These are phyloP conservation scores for Casaregolazyma suthepensis DNA, from an alignment of 1,139 yeast genomes.

Conservation along the genomic window DNA sequence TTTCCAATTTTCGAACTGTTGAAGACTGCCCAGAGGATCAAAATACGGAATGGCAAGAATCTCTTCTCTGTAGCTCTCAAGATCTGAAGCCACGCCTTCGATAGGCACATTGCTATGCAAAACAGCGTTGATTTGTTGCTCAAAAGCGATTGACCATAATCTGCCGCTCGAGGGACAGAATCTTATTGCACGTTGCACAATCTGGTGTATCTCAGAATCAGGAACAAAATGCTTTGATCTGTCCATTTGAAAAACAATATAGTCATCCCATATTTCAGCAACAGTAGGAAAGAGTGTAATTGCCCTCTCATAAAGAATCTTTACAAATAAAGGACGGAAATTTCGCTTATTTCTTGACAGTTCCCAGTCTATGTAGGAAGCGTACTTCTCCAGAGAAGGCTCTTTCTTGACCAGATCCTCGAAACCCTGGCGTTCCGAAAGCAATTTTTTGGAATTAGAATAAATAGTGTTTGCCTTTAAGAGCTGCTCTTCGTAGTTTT, in stretches of 20 bases:
- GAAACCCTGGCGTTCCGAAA: slow-evolving; percentile 20
- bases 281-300: slow-evolving; percentile 16
- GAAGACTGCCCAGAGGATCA: not conserved
- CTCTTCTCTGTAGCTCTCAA: slow-evolving; percentile 1
- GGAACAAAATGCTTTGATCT: not conserved
- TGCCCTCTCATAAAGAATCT: slow-evolving; percentile 25
- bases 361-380: slow-evolving; percentile 30
- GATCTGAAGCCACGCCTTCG: slow-evolving; percentile 9
- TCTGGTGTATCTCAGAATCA: slow-evolving; percentile 1
- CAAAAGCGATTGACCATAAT: slow-evolving; percentile 24
- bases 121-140: not conserved
- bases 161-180: slow-evolving; percentile 27
- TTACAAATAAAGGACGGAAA: slow-evolving; percentile 15
- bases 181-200: slow-evolving; percentile 22
- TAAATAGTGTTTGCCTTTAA: slow-evolving; percentile 36
- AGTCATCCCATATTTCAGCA: slow-evolving; percentile 29
- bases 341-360: slow-evolving; percentile 9
- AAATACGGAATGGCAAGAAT: not conserved
- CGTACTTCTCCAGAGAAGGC: slow-evolving; percentile 23
- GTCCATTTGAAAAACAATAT: slow-evolving; percentile 22
- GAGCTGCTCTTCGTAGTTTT: slow-evolving; percentile 40
- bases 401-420: slow-evolving; percentile 19
- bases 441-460: slow-evolving; percentile 29
- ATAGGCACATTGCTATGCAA: slow-evolving; percentile 9
- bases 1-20: not conserved